These are phyloP conservation scores for Candida tropicalis DNA, from an alignment of 1,139 yeast species.

Conservation along the genomic window DNA sequence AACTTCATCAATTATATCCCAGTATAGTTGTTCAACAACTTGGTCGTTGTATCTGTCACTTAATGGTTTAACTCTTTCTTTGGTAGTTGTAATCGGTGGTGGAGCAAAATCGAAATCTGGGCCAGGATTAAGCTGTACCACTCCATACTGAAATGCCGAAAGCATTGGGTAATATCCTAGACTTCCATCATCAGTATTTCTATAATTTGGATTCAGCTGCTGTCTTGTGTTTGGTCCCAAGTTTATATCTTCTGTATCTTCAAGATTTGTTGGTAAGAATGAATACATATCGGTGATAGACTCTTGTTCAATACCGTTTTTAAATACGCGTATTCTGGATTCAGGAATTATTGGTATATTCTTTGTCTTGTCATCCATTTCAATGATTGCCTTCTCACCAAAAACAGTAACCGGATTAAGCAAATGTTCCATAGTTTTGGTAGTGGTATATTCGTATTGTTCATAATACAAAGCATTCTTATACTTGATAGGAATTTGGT, in stretches of 20 bases:
- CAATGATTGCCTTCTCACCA: conserved; percentile 60
- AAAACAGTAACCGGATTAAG: conserved; percentile 72
- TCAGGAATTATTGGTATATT: conserved; percentile 50
- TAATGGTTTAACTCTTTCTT: conserved; percentile 47
- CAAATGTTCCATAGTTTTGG: conserved; percentile 75
- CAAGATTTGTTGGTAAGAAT: conserved; percentile 61
- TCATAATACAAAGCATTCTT: conserved; percentile 81
- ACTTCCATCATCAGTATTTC: conserved; percentile 72
- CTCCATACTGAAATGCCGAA: conserved; percentile 80
- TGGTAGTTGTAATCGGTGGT: conserved; percentile 21
- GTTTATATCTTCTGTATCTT: conserved; percentile 26
- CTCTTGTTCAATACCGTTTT: conserved; percentile 67
- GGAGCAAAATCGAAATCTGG: conserved; percentile 59
- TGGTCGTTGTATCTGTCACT: conserved; percentile 66
- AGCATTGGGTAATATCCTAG: conserved; percentile 92
- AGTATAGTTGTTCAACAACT: conserved; percentile 78
- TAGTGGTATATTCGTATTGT: conserved; percentile 78
- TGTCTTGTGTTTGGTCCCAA: conserved; percentile 41
- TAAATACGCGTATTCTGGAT: conserved; percentile 66
- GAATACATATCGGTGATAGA: conserved; percentile 72
- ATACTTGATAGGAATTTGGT: conserved; percentile 85
- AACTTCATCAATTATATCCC: conserved; percentile 85
- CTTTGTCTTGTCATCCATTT: conserved; percentile 27
- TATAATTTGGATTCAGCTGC: conserved; percentile 50
- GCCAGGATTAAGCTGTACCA: conserved; percentile 69